phyloP scores from a whole-genome alignment of 148 eudicot genomes.

The Cornus kousa region DNA sequence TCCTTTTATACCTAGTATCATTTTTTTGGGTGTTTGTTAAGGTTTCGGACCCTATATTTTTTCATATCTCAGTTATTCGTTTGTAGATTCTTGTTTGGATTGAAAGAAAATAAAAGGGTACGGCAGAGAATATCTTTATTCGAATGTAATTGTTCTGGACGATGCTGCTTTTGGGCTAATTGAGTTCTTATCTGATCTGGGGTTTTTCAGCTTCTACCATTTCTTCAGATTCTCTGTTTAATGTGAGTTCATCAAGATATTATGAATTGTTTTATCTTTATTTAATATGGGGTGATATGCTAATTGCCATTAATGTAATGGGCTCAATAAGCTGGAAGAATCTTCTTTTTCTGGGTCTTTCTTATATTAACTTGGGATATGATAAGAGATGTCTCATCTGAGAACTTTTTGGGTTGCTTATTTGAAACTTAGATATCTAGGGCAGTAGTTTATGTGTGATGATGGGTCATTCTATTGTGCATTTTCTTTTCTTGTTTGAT shows the following conservation, averaged over 20 bases:
- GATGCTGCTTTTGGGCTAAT: constrained; percentile 19
- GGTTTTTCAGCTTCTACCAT: constrained; percentile 11
- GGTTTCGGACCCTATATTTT: neutral
- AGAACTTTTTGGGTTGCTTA: constrained; percentile 1
- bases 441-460: constrained; percentile 19
- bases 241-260: constrained; percentile 27
- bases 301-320: constrained; percentile 15
- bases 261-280: constrained; percentile 14
- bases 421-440: constrained; percentile 15
- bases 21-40: neutral
- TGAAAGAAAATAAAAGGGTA: constrained; percentile 20
- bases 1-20: neutral
- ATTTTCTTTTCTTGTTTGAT: constrained; percentile 3
- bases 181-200: constrained; percentile 21
- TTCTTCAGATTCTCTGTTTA: constrained; percentile 26
- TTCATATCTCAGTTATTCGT: neutral
- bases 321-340: constrained; percentile 27
- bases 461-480: neutral
- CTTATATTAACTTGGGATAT: neutral
- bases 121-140: constrained; percentile 8
- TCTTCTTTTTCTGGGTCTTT: constrained; percentile 12
- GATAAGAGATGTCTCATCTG: constrained; percentile 1
- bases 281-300: constrained; percentile 9
- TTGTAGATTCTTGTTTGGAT: constrained; percentile 18
- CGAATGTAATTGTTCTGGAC: constrained; percentile 1